Evolutionary conservation across 768 basidiomycete genomes (phyloP).

Genomic region (Lactarius hengduanensis): DNA sequence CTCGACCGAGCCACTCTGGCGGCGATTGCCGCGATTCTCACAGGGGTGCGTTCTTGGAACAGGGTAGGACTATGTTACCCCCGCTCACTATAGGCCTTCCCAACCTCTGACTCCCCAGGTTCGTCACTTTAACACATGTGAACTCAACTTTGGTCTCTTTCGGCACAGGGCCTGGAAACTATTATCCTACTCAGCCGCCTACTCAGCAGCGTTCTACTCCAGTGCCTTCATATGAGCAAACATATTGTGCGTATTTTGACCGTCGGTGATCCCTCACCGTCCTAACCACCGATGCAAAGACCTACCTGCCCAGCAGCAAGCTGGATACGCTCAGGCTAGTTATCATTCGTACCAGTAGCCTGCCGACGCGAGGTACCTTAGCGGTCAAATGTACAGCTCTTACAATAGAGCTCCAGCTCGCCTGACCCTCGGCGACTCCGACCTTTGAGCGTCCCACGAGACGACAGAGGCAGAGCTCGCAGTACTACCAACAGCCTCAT

Average conservation of each 20-base stretch:
- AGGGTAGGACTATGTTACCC: constrained; percentile 29
- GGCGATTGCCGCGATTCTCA: constrained; percentile 19
- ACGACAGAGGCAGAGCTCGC: constrained; percentile 1
- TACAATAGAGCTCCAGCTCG: constrained; percentile 8
- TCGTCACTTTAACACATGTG: constrained; percentile 21
- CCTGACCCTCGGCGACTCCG: constrained; percentile 12
- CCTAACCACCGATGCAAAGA: constrained; percentile 15
- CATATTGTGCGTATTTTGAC: constrained; percentile 12
- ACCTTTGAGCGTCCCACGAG: constrained; percentile 19
- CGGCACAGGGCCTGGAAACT: constrained; percentile 21
- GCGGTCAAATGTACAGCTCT: constrained; percentile 7
- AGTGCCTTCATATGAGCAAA: constrained; percentile 12
- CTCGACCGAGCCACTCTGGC: constrained; percentile 6
- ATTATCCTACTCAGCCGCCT: neutral
- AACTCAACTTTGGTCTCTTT: constrained; percentile 20
- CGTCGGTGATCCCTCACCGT: constrained; percentile 1
- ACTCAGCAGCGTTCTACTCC: constrained; percentile 23
- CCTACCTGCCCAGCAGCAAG: constrained; percentile 13
- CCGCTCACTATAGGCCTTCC: constrained; percentile 28
- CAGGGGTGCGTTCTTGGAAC: constrained; percentile 22
- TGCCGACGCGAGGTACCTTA: constrained; percentile 13
- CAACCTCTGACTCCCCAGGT: constrained; percentile 28
- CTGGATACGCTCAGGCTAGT: constrained; percentile 1
- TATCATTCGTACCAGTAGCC: constrained; percentile 13
- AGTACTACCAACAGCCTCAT: constrained; percentile 12